These are phyloP conservation scores for Phytopythium boreale DNA, from an alignment of 352 stramenopile genomes.

Conservation along the genomic window DNA sequence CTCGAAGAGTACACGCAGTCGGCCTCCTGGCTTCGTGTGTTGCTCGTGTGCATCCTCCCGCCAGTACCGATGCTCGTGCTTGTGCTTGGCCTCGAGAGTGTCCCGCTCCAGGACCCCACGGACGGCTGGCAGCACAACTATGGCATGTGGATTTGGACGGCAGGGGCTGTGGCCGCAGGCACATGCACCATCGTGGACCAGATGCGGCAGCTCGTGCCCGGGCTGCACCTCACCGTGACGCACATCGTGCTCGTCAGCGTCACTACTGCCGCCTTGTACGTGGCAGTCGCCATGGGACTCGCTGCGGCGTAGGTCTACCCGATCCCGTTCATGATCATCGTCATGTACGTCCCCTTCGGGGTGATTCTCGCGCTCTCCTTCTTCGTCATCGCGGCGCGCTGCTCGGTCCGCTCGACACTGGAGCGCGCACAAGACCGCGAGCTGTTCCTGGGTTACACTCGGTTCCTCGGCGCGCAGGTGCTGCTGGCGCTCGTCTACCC, in stretches of 20 bases:
- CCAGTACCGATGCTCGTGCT: slow-evolving; percentile 12
- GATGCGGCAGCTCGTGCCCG: slow-evolving; percentile 17
- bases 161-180: slow-evolving; percentile 4
- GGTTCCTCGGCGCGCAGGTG: slow-evolving; percentile 12
- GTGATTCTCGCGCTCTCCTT: not conserved
- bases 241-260: slow-evolving; percentile 13
- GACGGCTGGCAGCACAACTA: slow-evolving; percentile 22
- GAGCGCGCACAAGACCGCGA: not conserved
- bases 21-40: not conserved
- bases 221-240: slow-evolving; percentile 6
- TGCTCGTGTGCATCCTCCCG: slow-evolving; percentile 12
- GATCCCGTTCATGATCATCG: slow-evolving; percentile 13
- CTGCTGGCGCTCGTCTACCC: slow-evolving; percentile 21
- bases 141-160: slow-evolving; percentile 20
- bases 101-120: slow-evolving; percentile 16
- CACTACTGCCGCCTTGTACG: slow-evolving; percentile 8
- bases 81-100: slow-evolving; percentile 12
- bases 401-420: slow-evolving; percentile 1
- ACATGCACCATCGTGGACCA: slow-evolving; percentile 6
- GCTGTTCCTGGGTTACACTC: slow-evolving; percentile 5
- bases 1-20: slow-evolving; percentile 18
- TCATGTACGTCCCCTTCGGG: slow-evolving; percentile 6
- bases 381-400: not conserved
- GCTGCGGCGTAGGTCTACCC: slow-evolving; percentile 13
- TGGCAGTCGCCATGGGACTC: slow-evolving; percentile 11